Evolutionary conservation across 2,329 filamentous ascomycete species (phyloP), one percentile per base, ranked within the genome.

Genomic region (Ampelomyces quisqualis): DNA sequence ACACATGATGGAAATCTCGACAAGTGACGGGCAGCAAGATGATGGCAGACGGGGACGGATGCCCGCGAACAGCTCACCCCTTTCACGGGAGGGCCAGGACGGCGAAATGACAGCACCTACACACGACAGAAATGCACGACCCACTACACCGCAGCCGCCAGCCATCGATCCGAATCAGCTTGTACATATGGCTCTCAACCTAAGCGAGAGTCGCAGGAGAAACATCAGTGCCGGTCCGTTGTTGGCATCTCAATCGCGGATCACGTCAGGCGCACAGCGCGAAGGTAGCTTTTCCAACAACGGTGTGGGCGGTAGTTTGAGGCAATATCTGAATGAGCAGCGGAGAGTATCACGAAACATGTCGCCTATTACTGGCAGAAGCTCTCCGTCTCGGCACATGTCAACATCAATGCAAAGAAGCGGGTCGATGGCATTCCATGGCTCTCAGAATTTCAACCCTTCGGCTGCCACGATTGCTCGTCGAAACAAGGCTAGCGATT

Each of bases 91-190:
- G 27, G 22, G 49, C 8, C 43, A 40, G 14, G 35, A 38, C 28
- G 41, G 49, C 17, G 53, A 47, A n/a, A n/a, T n/a, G n/a, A n/a
- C n/a, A n/a, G n/a, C n/a, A n/a, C n/a, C 36, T 14, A 33, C 40
- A 15, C 47, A 36, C 15, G 39, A 45, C 27, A 41, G 47, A 30
- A 41, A 41, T 14, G 19, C 39, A 4, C 37, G 43, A 20, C 34
- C 47, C 15, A 47, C 35, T 23, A 34, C 45, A 40, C 47, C 39
- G n/a, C 47, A 61, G 13, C 73, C 69, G 5, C 62, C 86, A 14
- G 82, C 89, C 56, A 77, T 86, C 45, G 90, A 96, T 59, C 86
- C 90, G 6, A 81, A 85, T 3, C 88, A 95, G 67, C 94, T 97
- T 50, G 89, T 97, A 28, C 90, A 90, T 59, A 87, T 97, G 79